These are phyloP conservation scores for Chrysosporium queenslandicum DNA, from an alignment of 2,329 filamentous ascomycete species.

Conservation along the genomic window DNA sequence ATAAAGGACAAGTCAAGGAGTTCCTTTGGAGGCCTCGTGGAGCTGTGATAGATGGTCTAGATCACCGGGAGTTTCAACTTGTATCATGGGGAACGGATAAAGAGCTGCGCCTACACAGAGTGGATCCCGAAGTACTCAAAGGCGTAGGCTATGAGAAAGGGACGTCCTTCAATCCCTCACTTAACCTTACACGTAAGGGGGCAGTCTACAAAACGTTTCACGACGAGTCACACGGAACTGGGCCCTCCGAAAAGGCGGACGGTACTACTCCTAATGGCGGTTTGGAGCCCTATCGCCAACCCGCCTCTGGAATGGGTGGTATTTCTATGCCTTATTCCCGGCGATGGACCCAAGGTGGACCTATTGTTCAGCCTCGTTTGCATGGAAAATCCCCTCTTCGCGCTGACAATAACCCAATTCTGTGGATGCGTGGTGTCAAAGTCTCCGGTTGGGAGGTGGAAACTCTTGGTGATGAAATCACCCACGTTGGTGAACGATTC, in stretches of 20 bases:
- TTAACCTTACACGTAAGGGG: conserved; percentile 70
- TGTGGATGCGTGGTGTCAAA: conserved; percentile 57
- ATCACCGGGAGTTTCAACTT: conserved; percentile 81
- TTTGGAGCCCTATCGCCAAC: neutral
- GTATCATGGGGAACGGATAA: conserved; percentile 89
- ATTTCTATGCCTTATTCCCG: conserved; percentile 46
- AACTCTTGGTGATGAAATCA: conserved; percentile 52
- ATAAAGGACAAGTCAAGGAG: conserved; percentile 65
- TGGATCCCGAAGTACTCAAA: conserved; percentile 54
- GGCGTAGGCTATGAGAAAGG: conserved; percentile 66
- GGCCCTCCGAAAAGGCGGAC: neutral
- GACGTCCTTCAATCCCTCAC: conserved; percentile 50
- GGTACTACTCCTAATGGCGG: neutral
- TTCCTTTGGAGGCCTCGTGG: conserved; percentile 83
- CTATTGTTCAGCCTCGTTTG: conserved; percentile 41
- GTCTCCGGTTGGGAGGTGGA: conserved; percentile 47
- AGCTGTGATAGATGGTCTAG: conserved; percentile 55
- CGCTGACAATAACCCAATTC: conserved; percentile 48
- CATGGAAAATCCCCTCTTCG: conserved; percentile 40
- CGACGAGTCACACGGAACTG: conserved; percentile 31
- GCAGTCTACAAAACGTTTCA: conserved; percentile 79
- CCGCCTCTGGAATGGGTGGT: conserved; percentile 37
- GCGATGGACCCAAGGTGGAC: conserved; percentile 36
- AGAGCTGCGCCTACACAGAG: conserved; percentile 65
- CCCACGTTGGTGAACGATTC: conserved; percentile 51